Evolutionary conservation across 139 green algal genomes (phyloP), one percentile per base, ranked within the genome.

Genomic region (Micromonas pusilla): DNA sequence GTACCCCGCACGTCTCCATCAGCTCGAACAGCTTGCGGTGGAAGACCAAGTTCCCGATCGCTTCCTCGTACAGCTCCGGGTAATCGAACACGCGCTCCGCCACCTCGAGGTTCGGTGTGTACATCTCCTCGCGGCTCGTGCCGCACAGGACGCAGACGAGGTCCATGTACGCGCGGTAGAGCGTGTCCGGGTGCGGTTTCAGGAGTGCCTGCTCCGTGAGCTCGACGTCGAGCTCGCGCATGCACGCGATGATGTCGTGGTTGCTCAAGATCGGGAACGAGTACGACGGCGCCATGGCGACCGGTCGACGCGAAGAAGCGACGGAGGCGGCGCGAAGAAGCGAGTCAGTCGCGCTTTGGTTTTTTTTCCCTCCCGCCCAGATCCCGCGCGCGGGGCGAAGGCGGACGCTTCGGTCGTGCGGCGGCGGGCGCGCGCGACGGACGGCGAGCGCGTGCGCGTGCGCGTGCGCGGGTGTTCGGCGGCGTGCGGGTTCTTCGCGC

Each of bases 51-150:
- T 81, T 82, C 20, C 88, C 87, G 23, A 97, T 94, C 45, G 89
- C 93, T 66, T 96, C 92, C 33, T 97, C 92, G 78, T 97, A 92
- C 54, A 97, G 88, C 86, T 97, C 93, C 4, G 93, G 93, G 78
- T 87, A 96, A 81, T 97, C 91, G 38, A 97, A 85, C 0, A 80
- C 86, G 37, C 39, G 4, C 37, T 92, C 91, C 34, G 94, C 93
- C 0, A 90, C 91, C 25, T 82, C 79, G 73, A 96, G 95, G 23
- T 94, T 83, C 5, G 93, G 93, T 83, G 95, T 90, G 65, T 90
- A 90, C 66, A 96, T 84, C 75, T 96, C 91, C 71, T 96, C 93
- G 66, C 92, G 93, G 1, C 81, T 90, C 13, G 94, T 60, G 30
- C 90, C 90, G n/a, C 86, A 86, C 2, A 97, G 80, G 0, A 87